Conservation (phyloP, 2,329 filamentous ascomycete genomes). For the Arachnopeziza araneosa region DNA sequence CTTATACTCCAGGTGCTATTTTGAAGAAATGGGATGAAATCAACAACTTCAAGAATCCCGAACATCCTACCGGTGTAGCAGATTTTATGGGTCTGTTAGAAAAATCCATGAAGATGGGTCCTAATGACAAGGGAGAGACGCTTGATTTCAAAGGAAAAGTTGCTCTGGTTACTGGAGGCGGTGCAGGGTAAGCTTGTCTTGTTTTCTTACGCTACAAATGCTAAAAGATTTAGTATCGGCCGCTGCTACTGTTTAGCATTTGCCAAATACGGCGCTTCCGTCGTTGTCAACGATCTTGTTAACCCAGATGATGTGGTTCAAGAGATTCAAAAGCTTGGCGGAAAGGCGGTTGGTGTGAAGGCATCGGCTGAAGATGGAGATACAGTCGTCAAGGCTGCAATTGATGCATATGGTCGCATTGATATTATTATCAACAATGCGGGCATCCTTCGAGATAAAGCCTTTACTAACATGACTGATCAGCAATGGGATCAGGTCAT, state of each 20-base stretch:
- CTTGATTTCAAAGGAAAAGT: slow-evolving; percentile 81
- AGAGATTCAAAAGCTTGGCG: slow-evolving; percentile 86
- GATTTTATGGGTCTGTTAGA: slow-evolving; percentile 86
- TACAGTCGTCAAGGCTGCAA: slow-evolving; percentile 82
- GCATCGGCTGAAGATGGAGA: slow-evolving; percentile 92
- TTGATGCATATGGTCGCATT: slow-evolving; percentile 87
- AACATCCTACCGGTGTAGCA: slow-evolving; percentile 77
- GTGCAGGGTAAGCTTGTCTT: slow-evolving; percentile 56
- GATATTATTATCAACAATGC: slow-evolving; percentile 98
- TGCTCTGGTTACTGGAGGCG: slow-evolving; percentile 80
- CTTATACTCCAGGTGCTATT: slow-evolving; percentile 81
- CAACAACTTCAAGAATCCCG: slow-evolving; percentile 76
- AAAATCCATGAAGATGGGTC: slow-evolving; percentile 70
- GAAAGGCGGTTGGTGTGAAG: slow-evolving; percentile 88
- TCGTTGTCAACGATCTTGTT: slow-evolving; percentile 94
- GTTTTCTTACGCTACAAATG: neutral
- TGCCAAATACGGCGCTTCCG: slow-evolving; percentile 72
- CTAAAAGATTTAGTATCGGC: slow-evolving; percentile 58
- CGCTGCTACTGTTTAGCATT: slow-evolving; percentile 86
- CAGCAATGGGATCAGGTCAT: slow-evolving; percentile 87
- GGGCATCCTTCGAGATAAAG: slow-evolving; percentile 95
- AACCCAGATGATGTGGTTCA: slow-evolving; percentile 86
- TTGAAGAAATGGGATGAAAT: slow-evolving; percentile 87
- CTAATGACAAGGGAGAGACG: slow-evolving; percentile 66
- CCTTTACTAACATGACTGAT: slow-evolving; percentile 96